Evolutionary conservation across 176 grass and related monocot genomes (phyloP).

Genomic region (Eleusine coracana): DNA sequence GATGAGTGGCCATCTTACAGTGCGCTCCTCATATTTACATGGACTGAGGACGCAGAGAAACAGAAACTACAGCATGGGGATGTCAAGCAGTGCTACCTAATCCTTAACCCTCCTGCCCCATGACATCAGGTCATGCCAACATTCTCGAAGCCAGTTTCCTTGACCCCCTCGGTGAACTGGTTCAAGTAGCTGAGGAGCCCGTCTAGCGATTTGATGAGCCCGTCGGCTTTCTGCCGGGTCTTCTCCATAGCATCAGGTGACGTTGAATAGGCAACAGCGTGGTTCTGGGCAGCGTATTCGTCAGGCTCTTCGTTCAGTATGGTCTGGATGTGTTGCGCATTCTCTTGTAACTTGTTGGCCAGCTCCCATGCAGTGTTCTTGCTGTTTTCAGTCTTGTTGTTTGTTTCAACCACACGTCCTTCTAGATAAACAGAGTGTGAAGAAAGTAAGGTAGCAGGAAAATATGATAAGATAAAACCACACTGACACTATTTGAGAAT

Average conservation of each 20-base stretch:
- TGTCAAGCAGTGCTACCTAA: constrained; percentile 7
- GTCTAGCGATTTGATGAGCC: constrained; percentile 70
- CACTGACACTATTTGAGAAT: background rate
- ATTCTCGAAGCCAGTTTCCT: constrained; percentile 59
- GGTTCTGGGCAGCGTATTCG: constrained; percentile 33
- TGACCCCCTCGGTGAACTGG: constrained; percentile 76
- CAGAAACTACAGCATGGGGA: background rate
- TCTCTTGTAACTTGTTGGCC: constrained; percentile 63
- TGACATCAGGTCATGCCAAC: constrained; percentile 52
- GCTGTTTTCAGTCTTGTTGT: constrained; percentile 32
- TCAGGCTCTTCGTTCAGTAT: constrained; percentile 51
- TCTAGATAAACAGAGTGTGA: constrained; percentile 18
- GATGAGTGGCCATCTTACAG: constrained; percentile 25
- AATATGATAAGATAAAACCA: background rate
- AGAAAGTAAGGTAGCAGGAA: constrained; percentile 10
- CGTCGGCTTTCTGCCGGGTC: constrained; percentile 59
- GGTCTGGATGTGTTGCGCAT: constrained; percentile 62
- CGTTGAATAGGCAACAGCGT: background rate
- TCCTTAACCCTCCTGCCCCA: background rate
- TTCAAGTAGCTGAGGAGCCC: constrained; percentile 71
- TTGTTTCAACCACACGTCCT: constrained; percentile 27
- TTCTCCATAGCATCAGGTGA: constrained; percentile 41
- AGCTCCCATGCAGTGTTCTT: constrained; percentile 51
- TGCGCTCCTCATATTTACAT: constrained; percentile 30
- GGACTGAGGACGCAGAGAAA: background rate